These are phyloP conservation scores for Candida awuae DNA, from an alignment of 805 yeast genomes.

Conservation along the genomic window DNA sequence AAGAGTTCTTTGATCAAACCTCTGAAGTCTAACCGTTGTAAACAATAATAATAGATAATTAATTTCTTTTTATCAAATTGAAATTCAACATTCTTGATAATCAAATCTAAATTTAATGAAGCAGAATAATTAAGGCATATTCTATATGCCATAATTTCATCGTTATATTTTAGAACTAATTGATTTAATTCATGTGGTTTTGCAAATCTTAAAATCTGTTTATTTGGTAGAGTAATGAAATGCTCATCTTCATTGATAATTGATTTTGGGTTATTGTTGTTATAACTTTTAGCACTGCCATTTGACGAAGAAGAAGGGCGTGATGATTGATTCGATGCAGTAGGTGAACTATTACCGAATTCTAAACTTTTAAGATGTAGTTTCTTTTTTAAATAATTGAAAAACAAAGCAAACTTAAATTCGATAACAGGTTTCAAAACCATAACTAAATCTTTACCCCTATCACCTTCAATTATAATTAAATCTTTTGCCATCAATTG, in stretches of 20 bases:
- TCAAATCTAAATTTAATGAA: constrained; percentile 39
- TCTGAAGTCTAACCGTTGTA: constrained; percentile 64
- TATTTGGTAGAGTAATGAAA: constrained; percentile 65
- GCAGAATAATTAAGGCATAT: constrained; percentile 45
- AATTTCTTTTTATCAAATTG: constrained; percentile 76
- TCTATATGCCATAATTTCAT: constrained; percentile 63
- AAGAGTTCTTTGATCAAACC: constrained; percentile 65
- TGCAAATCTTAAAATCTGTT: constrained; percentile 70
- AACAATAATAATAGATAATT: constrained; percentile 60
- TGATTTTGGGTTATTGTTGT: constrained; percentile 18
- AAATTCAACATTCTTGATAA: constrained; percentile 67
- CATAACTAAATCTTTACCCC: constrained; percentile 74
- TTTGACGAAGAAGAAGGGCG: constrained; percentile 21
- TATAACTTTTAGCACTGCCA: constrained; percentile 8
- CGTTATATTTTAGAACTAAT: constrained; percentile 54
- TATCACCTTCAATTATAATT: constrained; percentile 74
- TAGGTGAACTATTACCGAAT: constrained; percentile 26
- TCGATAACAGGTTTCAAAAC: constrained; percentile 58
- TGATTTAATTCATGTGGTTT: constrained; percentile 62
- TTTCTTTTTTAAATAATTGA: constrained; percentile 67
- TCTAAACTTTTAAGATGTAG: constrained; percentile 52
- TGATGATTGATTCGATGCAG: constrained; percentile 14
- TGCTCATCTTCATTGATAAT: constrained; percentile 48
- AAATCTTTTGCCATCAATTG: constrained; percentile 52
- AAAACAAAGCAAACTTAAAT: constrained; percentile 57